These are phyloP conservation scores for Pythium coloratum DNA, from an alignment of 352 stramenopile species.

Conservation along the genomic window DNA sequence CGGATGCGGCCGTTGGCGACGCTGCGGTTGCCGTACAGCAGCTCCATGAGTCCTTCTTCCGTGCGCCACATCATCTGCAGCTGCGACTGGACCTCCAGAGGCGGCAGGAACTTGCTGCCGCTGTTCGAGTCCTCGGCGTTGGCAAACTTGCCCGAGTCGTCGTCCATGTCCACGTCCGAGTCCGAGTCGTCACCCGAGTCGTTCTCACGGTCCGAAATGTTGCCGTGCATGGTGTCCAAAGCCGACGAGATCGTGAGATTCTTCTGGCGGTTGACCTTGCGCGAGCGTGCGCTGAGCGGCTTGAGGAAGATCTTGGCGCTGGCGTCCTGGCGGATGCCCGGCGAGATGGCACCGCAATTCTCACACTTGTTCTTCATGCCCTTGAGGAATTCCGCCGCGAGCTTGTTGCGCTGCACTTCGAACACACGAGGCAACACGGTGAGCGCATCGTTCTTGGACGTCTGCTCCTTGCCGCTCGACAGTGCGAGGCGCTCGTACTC, in stretches of 20 bases:
- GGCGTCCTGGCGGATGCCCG: conserved; percentile 96
- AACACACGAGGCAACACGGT: conserved; percentile 56
- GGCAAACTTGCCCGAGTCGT: conserved; percentile 37
- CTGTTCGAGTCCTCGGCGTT: conserved; percentile 62
- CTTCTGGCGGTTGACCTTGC: conserved; percentile 82
- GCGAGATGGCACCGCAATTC: conserved; percentile 96
- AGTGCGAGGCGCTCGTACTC: conserved; percentile 88
- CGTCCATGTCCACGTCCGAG: conserved; percentile 70
- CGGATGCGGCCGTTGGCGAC: conserved; percentile 60
- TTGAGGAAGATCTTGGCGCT: conserved; percentile 98
- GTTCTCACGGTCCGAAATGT: conserved; percentile 55
- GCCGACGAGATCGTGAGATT: conserved; percentile 81
- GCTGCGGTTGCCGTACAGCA: conserved; percentile 90
- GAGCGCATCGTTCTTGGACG: conserved; percentile 33
- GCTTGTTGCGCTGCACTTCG: conserved; percentile 76
- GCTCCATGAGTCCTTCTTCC: conserved; percentile 91
- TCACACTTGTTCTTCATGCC: conserved; percentile 94
- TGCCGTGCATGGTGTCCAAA: conserved; percentile 78
- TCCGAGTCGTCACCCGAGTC: conserved; percentile 64
- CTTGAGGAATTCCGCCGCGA: conserved; percentile 91
- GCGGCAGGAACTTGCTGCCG: conserved; percentile 93
- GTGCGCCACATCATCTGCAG: conserved; percentile 94
- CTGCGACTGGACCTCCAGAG: conserved; percentile 95
- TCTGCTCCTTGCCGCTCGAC: conserved; percentile 39
- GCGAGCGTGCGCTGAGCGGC: conserved; percentile 71